Conservation (phyloP, 2,329 filamentous ascomycete genomes). For the Colletotrichum paranaense region DNA sequence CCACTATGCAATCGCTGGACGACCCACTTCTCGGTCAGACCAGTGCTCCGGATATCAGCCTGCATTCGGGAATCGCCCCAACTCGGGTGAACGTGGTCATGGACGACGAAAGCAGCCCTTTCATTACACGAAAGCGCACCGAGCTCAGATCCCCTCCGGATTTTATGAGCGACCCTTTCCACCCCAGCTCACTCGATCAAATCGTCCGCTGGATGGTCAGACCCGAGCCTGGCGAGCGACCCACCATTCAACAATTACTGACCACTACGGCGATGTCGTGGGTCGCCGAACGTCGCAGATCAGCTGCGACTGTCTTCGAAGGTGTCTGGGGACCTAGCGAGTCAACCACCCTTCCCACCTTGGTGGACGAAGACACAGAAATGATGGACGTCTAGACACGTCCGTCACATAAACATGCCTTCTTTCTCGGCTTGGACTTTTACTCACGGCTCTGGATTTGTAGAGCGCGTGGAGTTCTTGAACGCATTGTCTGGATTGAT, state of each 20-base stretch:
- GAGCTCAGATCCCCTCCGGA: conserved; percentile 74
- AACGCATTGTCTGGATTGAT: conserved; percentile 38
- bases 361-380: conserved; percentile 52
- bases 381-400: conserved; percentile 67
- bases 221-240: conserved; percentile 78
- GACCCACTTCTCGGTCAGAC: conserved; percentile 31
- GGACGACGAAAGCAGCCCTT: conserved; percentile 49
- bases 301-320: conserved; percentile 94
- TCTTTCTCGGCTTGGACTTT: conserved; percentile 21
- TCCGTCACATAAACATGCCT: conserved; percentile 34
- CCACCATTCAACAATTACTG: conserved; percentile 79
- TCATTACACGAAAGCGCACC: conserved; percentile 51
- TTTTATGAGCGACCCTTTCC: conserved; percentile 86
- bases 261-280: conserved; percentile 80
- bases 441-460: conserved; percentile 48
- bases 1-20: conserved; percentile 33
- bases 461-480: conserved; percentile 35
- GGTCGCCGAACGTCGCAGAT: conserved; percentile 80
- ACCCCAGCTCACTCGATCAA: conserved; percentile 82
- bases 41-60: conserved; percentile 37
- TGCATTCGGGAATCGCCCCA: conserved; percentile 50
- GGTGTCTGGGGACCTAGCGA: conserved; percentile 92
- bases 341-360: conserved; percentile 50
- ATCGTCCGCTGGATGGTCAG: conserved; percentile 91
- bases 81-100: conserved; percentile 37